These are phyloP conservation scores for Daldinia sp. DNA, from an alignment of 2,329 filamentous ascomycete species.

Conservation along the genomic window DNA sequence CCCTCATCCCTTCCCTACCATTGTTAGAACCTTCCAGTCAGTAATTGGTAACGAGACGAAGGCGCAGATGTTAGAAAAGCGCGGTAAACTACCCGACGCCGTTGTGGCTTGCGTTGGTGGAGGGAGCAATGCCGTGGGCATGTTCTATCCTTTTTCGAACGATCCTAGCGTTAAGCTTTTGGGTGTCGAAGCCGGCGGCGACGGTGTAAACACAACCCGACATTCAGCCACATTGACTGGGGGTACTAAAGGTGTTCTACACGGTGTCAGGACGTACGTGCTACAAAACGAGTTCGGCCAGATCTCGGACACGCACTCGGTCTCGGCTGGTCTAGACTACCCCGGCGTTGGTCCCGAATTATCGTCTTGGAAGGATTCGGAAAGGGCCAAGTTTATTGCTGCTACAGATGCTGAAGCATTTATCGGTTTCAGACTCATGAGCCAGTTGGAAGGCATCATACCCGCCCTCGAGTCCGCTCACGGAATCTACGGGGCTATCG, in stretches of 20 bases:
- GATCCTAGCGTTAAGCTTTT: constrained; percentile 87
- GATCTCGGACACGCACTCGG: constrained; percentile 93
- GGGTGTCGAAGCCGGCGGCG: constrained; percentile 94
- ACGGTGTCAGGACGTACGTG: constrained; percentile 95
- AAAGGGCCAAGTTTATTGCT: constrained; percentile 86
- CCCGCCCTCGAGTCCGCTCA: constrained; percentile 94
- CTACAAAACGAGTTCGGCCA: constrained; percentile 93
- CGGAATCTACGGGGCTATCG: constrained; percentile 86
- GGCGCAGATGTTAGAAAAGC: constrained; percentile 83
- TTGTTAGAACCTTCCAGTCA: constrained; percentile 96
- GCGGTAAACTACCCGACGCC: constrained; percentile 90
- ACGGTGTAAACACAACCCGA: constrained; percentile 83
- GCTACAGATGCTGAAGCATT: constrained; percentile 94
- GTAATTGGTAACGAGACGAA: constrained; percentile 97
- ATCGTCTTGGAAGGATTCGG: constrained; percentile 88
- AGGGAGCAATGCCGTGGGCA: constrained; percentile 92
- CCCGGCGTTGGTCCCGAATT: constrained; percentile 96
- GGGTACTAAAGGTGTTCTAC: constrained; percentile 89
- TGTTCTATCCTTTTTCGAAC: constrained; percentile 96
- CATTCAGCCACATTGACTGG: constrained; percentile 90
- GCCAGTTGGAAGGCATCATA: constrained; percentile 93
- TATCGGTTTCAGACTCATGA: constrained; percentile 82
- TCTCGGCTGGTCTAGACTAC: constrained; percentile 96
- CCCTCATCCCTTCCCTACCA: constrained; percentile 96
- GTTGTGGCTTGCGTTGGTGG: constrained; percentile 97